A percentile compares a stretch with the other conserved stretches of the same genome.
Evolutionary conservation across 129 eudicot species (phyloP).

Genomic region (Arctium minus): DNA sequence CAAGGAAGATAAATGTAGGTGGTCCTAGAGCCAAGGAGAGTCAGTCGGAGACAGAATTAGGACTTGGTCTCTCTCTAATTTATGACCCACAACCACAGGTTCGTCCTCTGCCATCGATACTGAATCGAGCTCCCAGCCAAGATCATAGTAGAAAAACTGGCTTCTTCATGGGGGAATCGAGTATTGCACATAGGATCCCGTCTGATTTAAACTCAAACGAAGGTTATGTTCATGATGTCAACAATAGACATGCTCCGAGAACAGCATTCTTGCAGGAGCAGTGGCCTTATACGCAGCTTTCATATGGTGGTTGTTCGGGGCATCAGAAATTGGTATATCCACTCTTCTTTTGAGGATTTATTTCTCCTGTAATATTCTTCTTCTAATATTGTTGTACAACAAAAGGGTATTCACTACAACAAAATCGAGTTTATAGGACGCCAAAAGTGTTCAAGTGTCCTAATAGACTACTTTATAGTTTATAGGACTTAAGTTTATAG

Average conservation of each 20-base stretch:
- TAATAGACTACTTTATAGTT: too few species aligned
- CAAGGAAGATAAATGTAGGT: not conserved
- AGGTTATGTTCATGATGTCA: slow-evolving; percentile 33
- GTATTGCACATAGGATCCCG: slow-evolving; percentile 6
- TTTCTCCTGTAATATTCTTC: not conserved
- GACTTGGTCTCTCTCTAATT: slow-evolving; percentile 53
- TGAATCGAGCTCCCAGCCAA: slow-evolving; percentile 15
- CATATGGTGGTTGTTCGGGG: slow-evolving; percentile 30
- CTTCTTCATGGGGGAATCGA: slow-evolving; percentile 34
- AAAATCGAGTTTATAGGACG: too few species aligned
- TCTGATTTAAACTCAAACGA: slow-evolving; percentile 19
- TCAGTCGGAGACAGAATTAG: slow-evolving; percentile 29
- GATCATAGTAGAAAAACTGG: slow-evolving; percentile 27
- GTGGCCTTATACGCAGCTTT: slow-evolving; percentile 18
- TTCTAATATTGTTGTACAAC: not conserved
- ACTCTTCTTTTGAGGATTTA: too few species aligned
- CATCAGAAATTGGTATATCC: slow-evolving; percentile 41
- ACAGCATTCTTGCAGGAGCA: slow-evolving; percentile 5
- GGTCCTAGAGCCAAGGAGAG: not conserved
- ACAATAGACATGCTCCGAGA: slow-evolving; percentile 20
- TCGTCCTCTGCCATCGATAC: not conserved
- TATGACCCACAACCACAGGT: slow-evolving; percentile 21
- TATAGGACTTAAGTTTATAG: too few species aligned
- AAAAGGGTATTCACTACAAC: not conserved
- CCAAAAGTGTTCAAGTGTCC: too few species aligned